Evolutionary conservation across 805 yeast genomes (phyloP), one percentile per base, ranked within the genome.

Genomic region (Kluyveromyces starmeri): DNA sequence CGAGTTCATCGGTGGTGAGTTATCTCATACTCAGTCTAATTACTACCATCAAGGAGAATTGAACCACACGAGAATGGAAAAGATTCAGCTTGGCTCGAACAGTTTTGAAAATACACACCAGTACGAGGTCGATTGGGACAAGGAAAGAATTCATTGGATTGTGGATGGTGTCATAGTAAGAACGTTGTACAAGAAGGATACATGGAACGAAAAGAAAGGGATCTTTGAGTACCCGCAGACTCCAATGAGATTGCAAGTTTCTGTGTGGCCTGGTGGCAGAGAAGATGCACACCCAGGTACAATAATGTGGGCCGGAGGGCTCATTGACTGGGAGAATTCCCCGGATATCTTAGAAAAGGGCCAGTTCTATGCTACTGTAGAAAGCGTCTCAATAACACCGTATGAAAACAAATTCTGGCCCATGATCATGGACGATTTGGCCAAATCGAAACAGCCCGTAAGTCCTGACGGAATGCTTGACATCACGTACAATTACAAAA

Each of bases 271-370:
- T 2, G 89, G 75, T 53, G 88, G 88, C 43, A 64, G 61, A 37
- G 51, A 66, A 13, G 42, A 58, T 17, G 71, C 67, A 48, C 71
- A 69, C 20, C 54, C 60, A 7, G 89, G 89, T 54, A 81, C 89
- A 2, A 67, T 75, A 36, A 76, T 67, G 37, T 88, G 89, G 89
- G 85, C 95, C 13, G 96, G 96, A 50, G 97, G 96, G 53, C 61
- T 42, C 7, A 73, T 89, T 36, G 71, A 84, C 62, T 89, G 96
- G 96, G 64, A 80, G 11, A 50, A 46, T 54, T 68, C 88, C 5
- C 61, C 68, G 2, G 96, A 85, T 57, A 73, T 86, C 35, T 42
- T 68, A 38, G 62, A 78, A 39, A 69, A 74, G 29, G 96, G 96
- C 6, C 84, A 84, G 62, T 80, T 73, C 63, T 78, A 73, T 49